Conservation (phyloP, 2,329 filamentous ascomycete genomes). For the Harringtonia lauricola region DNA sequence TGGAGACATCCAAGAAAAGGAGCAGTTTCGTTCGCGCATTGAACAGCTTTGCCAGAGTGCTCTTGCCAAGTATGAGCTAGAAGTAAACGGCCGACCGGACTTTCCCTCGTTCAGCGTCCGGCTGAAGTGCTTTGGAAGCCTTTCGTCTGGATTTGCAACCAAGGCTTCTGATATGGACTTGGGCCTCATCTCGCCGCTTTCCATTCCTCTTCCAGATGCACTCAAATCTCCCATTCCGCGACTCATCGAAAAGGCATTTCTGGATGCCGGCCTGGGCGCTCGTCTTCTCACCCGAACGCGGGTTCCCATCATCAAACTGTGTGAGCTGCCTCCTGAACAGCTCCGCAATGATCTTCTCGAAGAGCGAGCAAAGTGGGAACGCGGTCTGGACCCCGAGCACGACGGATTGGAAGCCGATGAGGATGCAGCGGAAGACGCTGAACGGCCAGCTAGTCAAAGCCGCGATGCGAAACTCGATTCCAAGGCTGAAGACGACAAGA, state of each 20-base stretch:
- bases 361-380: conserved; percentile 64
- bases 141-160: conserved; percentile 76
- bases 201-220: conserved; percentile 39
- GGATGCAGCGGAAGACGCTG: conserved; percentile 11
- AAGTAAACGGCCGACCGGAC: conserved; percentile 24
- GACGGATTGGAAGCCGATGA: conserved; percentile 23
- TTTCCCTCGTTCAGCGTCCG: conserved; percentile 49
- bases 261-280: conserved; percentile 63
- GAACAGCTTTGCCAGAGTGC: conserved; percentile 53
- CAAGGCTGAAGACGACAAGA: background rate
- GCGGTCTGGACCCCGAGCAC: conserved; percentile 30
- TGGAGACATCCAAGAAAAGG: conserved; percentile 58
- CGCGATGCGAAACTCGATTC: too few species aligned
- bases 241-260: conserved; percentile 61
- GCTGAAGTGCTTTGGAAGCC: conserved; percentile 70
- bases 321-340: conserved; percentile 53
- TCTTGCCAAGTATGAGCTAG: conserved; percentile 40
- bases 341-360: conserved; percentile 50
- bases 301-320: conserved; percentile 82
- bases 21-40: conserved; percentile 54
- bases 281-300: conserved; percentile 67
- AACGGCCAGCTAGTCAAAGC: background rate
- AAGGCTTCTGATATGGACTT: conserved; percentile 89
- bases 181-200: conserved; percentile 57
- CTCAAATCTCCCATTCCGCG: conserved; percentile 56